A percentile compares a stretch with the other conserved stretches of the same genome.
These are phyloP conservation scores for Papiliotrema flavescens DNA, from an alignment of 1,284 basidiomycete genomes.

Conservation along the genomic window DNA sequence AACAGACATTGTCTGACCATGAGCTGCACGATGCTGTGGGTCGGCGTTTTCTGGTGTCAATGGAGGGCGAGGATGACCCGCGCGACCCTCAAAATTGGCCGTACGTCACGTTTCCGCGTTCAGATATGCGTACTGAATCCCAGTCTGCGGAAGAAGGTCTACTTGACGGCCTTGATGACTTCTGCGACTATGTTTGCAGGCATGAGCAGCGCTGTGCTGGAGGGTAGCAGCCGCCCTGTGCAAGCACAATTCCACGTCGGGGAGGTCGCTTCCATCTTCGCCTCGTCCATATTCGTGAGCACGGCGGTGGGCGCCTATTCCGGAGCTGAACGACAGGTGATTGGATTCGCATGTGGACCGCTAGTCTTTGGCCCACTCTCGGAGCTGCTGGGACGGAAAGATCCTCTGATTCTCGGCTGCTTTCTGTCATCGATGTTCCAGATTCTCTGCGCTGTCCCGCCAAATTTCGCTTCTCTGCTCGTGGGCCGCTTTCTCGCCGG, in stretches of 20 bases:
- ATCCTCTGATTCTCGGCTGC: no score
- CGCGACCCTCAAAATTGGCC: no score
- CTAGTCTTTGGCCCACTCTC: constrained; percentile 7
- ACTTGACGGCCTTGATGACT: constrained; percentile 15
- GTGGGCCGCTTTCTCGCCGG: no score
- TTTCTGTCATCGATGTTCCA: no score
- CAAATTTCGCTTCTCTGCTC: no score
- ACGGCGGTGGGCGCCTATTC: neutral
- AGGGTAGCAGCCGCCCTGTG: constrained; percentile 7
- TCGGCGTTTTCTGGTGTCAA: no score
- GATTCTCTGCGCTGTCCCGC: no score
- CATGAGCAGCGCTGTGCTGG: constrained; percentile 8
- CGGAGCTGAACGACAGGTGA: constrained; percentile 1
- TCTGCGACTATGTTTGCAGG: constrained; percentile 20
- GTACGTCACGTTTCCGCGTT: neutral
- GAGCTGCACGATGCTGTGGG: no score
- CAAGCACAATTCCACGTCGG: constrained; percentile 8
- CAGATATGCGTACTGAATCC: neutral
- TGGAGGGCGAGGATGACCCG: no score
- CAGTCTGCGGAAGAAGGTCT: constrained; percentile 6
- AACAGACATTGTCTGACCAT: no score
- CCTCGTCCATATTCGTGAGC: constrained; percentile 18
- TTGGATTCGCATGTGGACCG: constrained; percentile 12
- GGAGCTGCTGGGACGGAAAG: no score
- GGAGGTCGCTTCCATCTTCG: constrained; percentile 15